Evolutionary conservation across 2,329 filamentous ascomycete genomes (phyloP), one percentile per base, ranked within the genome.

Genomic region (Neoarthrinium moseri): DNA sequence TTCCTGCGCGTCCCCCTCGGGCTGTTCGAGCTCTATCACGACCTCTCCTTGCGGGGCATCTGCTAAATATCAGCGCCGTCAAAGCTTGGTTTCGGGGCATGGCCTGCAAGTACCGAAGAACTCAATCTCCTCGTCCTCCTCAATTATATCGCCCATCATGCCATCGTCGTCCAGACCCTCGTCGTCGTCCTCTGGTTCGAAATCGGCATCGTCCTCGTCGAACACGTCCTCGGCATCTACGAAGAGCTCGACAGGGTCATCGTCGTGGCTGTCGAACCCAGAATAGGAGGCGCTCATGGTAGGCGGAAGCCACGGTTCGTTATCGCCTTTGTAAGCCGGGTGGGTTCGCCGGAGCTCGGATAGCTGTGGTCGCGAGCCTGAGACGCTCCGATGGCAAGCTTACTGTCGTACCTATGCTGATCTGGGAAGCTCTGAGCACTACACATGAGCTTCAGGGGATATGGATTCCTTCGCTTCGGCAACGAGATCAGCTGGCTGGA

Each of bases 21-120:
- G n/a, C n/a, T n/a, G n/a, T 35, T 59, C 57, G 17, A 65, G 52
- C 21, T 66, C 56, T 15, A 66, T 57, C 4, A 61, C 38, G 26
- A 62, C 51, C 21, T 55, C 58, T n/a, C 61, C 60, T 42, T 60
- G 58, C 56, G 57, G 56, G 8, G 55, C 56, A 27, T 58, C 55
- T 51, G 32, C 23, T 5, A 21, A 23, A 38, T 35, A 11, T 41
- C 15, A 36, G 30, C 15, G 11, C 17, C 11, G n/a, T 37, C 15
- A 20, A 47, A 20, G 26, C 24, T 18, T 42, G 36, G 26, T 35
- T 33, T 34, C 30, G n/a, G 15, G 44, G 11, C 35, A 36, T 21
- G 21, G 22, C 7, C 23, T 13, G 17, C 35, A 34, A 46, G 35
- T 52, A 64, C 61, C 61, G 37, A 64, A 59, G 48, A 57, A 63